Evolutionary conservation across 2,329 filamentous ascomycete genomes (phyloP).

Genomic region (Myriosclerotinia curreyana): DNA sequence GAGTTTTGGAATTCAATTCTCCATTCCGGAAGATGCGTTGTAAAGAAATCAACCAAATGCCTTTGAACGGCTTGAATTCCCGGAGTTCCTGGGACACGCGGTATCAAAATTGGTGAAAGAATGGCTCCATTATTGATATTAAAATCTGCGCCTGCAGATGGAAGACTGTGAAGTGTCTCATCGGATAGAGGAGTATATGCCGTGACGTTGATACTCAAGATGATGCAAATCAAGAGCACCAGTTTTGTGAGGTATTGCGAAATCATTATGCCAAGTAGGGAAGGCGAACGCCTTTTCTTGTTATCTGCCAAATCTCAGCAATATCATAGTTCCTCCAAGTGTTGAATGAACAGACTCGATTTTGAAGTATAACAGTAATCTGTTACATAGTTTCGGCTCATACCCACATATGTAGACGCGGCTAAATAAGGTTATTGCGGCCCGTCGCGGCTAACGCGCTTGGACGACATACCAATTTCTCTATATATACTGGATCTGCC

Average conservation of each 20-base stretch:
- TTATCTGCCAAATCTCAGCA: constrained; percentile 25
- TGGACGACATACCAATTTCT: background rate
- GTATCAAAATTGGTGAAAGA: constrained; percentile 80
- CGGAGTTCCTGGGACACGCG: constrained; percentile 83
- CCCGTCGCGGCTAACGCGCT: constrained; percentile 12
- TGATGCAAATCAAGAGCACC: constrained; percentile 25
- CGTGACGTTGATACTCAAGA: constrained; percentile 26
- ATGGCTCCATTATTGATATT: constrained; percentile 73
- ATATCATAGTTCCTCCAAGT: constrained; percentile 31
- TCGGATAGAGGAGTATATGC: constrained; percentile 60
- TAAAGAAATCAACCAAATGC: constrained; percentile 85
- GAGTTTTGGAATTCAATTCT: constrained; percentile 81
- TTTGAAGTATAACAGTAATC: constrained; percentile 11
- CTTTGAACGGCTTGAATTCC: constrained; percentile 69
- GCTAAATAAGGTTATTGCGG: background rate
- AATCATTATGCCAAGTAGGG: constrained; percentile 25
- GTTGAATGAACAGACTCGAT: background rate
- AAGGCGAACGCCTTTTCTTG: constrained; percentile 29
- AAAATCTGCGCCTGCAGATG: constrained; percentile 71
- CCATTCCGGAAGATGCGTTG: constrained; percentile 72
- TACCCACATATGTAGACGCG: background rate
- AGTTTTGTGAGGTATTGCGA: constrained; percentile 24
- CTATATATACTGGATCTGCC: too few species aligned
- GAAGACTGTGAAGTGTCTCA: constrained; percentile 67
- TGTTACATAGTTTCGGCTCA: constrained; percentile 15